phyloP scores from a whole-genome alignment of 768 basidiomycete genomes.

The Gymnopilus junonius region DNA sequence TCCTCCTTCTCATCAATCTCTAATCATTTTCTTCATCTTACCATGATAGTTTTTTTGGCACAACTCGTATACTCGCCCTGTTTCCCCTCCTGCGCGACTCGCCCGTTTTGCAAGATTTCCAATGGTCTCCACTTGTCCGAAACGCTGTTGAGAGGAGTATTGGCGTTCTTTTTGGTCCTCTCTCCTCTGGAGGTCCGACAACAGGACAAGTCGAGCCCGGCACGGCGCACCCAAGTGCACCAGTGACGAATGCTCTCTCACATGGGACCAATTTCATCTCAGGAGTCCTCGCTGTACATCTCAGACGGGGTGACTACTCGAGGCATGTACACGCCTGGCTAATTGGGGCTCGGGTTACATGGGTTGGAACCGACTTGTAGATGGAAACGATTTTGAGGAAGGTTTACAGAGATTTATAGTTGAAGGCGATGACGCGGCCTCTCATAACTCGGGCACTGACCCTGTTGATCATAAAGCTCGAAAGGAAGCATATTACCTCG shows the following conservation, averaged over 20 bases:
- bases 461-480: not conserved
- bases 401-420: not conserved
- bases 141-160: slow-evolving; percentile 55
- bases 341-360: slow-evolving; percentile 48
- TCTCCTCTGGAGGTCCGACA: not conserved
- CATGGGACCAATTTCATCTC: slow-evolving; percentile 16
- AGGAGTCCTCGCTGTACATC: slow-evolving; percentile 57
- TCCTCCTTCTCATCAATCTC: too few relatives aligned
- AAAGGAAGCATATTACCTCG: slow-evolving; percentile 37
- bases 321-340: slow-evolving; percentile 57
- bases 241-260: not conserved
- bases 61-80: slow-evolving; percentile 41
- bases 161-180: slow-evolving; percentile 38
- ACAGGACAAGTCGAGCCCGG: not conserved
- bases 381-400: slow-evolving; percentile 9
- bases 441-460: not conserved
- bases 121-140: slow-evolving; percentile 58
- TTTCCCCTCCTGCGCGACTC: slow-evolving; percentile 48
- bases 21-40: not conserved
- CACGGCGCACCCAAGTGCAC: not conserved
- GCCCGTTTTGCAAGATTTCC: slow-evolving; percentile 52
- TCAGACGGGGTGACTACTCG: slow-evolving; percentile 60
- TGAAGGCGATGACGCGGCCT: not conserved
- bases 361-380: slow-evolving; percentile 52
- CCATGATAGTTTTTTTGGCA: slow-evolving; percentile 47